Evolutionary conservation across 2,329 filamentous ascomycete genomes (phyloP).

Genomic region (Pseudogymnoascus sp.): DNA sequence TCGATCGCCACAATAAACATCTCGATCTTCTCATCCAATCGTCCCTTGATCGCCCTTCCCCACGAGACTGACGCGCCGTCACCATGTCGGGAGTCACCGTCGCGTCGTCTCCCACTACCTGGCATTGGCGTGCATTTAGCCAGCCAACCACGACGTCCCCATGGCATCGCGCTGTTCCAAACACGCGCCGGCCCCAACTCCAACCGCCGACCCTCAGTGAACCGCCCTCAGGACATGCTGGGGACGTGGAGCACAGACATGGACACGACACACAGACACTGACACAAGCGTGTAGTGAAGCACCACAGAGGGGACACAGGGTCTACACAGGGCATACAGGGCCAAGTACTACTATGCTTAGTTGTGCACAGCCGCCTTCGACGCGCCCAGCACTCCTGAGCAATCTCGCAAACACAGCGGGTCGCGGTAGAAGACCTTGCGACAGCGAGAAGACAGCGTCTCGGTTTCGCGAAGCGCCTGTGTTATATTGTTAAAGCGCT

Average conservation of each 20-base stretch:
- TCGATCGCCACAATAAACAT: background rate
- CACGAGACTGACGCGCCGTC: background rate
- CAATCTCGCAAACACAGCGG: background rate
- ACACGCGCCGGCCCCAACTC: background rate
- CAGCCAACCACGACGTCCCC: background rate
- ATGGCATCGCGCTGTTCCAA: background rate
- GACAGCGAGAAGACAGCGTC: background rate
- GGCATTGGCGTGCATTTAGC: background rate
- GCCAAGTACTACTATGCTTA: background rate
- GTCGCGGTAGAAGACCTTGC: background rate
- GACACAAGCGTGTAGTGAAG: background rate
- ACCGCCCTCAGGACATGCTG: background rate
- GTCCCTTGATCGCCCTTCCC: background rate
- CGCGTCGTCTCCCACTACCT: background rate
- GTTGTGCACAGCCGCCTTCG: background rate
- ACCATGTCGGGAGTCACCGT: background rate
- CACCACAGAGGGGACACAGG: background rate
- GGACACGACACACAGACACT: background rate
- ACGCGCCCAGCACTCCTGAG: background rate
- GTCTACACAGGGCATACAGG: too few species aligned
- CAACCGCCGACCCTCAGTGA: background rate
- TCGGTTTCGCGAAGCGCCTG: background rate
- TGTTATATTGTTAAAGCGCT: background rate
- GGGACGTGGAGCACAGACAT: background rate
- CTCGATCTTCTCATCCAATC: background rate